Conservation (phyloP, 2,329 filamentous ascomycete species). For the Fusarium sp. region DNA sequence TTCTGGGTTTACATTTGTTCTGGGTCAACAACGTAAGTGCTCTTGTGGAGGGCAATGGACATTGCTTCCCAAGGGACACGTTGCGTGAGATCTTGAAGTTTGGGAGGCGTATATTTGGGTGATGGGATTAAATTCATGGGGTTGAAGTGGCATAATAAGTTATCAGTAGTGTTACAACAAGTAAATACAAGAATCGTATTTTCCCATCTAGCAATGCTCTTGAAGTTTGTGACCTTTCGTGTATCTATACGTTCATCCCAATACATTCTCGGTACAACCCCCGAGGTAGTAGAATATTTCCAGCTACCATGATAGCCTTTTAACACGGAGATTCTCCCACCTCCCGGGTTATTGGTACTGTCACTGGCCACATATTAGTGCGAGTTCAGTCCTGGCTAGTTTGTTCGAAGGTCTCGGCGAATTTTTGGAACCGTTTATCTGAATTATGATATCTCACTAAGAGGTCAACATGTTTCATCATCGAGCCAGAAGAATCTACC, state of each 20-base stretch:
- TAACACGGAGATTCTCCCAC: background rate
- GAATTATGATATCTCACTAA: slow-evolving; percentile 2
- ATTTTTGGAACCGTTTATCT: background rate
- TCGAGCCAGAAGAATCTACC: background rate
- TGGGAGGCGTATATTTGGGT: background rate
- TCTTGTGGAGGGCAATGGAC: slow-evolving; percentile 65
- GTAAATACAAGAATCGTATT: background rate
- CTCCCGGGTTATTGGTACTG: background rate
- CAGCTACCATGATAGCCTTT: background rate
- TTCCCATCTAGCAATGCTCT: background rate
- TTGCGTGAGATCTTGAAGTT: slow-evolving; percentile 13
- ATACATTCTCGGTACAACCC: no score
- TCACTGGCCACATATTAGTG: background rate
- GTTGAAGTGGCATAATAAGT: background rate
- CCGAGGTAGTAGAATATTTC: background rate
- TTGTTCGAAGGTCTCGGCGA: slow-evolving; percentile 9
- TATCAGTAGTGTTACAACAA: background rate
- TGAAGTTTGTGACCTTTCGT: background rate
- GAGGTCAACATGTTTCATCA: background rate
- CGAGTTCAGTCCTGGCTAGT: background rate
- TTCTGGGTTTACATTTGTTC: slow-evolving; percentile 63
- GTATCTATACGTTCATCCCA: background rate
- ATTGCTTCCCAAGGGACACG: slow-evolving; percentile 51
- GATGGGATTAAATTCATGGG: background rate
- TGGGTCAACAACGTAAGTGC: slow-evolving; percentile 65